These are phyloP conservation scores for Coccomyxa subellipsoidea DNA, from an alignment of 163 green algal genomes.

Conservation along the genomic window DNA sequence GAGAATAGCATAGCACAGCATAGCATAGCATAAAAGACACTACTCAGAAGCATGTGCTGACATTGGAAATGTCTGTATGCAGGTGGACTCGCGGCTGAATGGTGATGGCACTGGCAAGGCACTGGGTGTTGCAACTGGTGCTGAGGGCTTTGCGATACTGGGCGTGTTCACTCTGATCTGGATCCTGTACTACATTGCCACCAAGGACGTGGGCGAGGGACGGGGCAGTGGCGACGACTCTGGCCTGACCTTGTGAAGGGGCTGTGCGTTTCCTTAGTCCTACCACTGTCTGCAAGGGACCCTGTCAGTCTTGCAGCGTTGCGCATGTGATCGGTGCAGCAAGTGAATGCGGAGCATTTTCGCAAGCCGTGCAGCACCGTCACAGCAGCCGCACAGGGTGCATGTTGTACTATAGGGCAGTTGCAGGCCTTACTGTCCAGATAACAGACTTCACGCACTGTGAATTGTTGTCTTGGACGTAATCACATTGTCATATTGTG, in stretches of 20 bases:
- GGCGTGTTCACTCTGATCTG: slow-evolving; percentile 67
- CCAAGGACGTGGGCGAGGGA: slow-evolving; percentile 33
- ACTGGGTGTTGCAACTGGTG: background rate
- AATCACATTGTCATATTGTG: too few relatives aligned
- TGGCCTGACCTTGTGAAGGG: slow-evolving; percentile 31
- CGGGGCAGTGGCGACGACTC: slow-evolving; percentile 35
- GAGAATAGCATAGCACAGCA: background rate
- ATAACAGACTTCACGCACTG: background rate
- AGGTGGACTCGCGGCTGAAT: slow-evolving; percentile 8
- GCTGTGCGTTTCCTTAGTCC: background rate
- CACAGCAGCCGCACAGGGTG: background rate
- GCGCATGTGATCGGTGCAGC: background rate
- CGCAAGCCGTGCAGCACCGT: background rate
- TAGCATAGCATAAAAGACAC: background rate
- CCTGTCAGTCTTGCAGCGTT: background rate
- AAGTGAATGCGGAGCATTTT: background rate
- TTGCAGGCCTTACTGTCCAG: background rate
- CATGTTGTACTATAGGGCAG: background rate
- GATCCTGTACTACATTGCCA: slow-evolving; percentile 63
- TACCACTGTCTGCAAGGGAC: background rate
- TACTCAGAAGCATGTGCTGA: background rate
- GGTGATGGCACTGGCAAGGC: slow-evolving; percentile 7
- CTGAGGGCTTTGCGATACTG: slow-evolving; percentile 55
- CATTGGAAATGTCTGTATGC: background rate
- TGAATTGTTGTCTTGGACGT: too few relatives aligned